Percentiles rank a stretch among this genome's conserved stretches.
Evolutionary conservation across 805 yeast genomes (phyloP).

Genomic region (Osmozyma mogii): DNA sequence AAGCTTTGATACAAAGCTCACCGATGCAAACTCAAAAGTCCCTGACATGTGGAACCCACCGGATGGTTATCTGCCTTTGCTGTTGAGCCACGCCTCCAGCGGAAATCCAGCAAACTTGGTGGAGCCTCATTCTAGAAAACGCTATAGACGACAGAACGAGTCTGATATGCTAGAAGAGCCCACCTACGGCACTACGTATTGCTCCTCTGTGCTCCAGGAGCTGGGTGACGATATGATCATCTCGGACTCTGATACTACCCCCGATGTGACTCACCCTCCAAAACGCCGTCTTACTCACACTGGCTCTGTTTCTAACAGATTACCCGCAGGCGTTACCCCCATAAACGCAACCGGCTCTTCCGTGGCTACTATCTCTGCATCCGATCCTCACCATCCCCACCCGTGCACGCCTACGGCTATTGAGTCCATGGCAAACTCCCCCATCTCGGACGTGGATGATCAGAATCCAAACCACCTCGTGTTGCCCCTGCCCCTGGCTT

Average conservation of each 20-base stretch:
- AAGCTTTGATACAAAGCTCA: conserved; percentile 22
- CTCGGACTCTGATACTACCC: conserved; percentile 25
- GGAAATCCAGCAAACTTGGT: no score
- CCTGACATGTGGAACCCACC: conserved; percentile 24
- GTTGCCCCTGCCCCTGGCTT: conserved; percentile 62
- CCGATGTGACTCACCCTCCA: conserved; percentile 27
- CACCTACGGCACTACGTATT: no score
- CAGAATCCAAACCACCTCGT: conserved; percentile 41
- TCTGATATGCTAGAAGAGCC: no score
- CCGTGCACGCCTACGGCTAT: conserved; percentile 24
- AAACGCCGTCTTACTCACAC: conserved; percentile 25
- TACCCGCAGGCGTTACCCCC: background rate
- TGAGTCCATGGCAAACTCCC: conserved; percentile 26
- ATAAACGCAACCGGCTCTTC: background rate
- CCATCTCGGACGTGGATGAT: conserved; percentile 30
- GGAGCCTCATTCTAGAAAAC: no score
- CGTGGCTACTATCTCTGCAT: background rate
- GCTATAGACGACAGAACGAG: no score
- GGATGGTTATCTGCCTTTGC: background rate
- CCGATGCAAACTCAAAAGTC: conserved; percentile 24
- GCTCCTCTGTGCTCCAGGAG: conserved; percentile 3
- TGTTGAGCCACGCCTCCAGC: background rate
- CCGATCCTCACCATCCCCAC: conserved; percentile 4
- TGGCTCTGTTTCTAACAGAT: background rate
- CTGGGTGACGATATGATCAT: conserved; percentile 28